A percentile compares a stretch with the other conserved stretches of the same genome.
These are phyloP conservation scores for Aeschynomene evenia DNA, from an alignment of 306 rosid genomes.

Conservation along the genomic window DNA sequence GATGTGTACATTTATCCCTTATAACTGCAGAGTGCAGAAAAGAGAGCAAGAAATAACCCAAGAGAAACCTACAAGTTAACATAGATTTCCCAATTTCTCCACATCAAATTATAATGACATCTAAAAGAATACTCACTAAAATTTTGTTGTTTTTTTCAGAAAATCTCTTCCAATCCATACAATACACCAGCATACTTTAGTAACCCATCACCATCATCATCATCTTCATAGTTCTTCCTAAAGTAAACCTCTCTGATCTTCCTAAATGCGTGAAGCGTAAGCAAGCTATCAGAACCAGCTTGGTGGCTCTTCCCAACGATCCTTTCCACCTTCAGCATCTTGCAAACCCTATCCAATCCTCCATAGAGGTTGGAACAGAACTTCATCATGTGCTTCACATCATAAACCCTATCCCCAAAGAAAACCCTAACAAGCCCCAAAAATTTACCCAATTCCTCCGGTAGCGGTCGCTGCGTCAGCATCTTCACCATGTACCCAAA, in stretches of 20 bases:
- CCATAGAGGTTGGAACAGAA: slow-evolving; percentile 50
- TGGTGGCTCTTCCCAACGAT: slow-evolving; percentile 56
- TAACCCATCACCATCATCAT: slow-evolving; percentile 30
- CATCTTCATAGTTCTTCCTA: background rate
- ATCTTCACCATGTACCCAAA: slow-evolving; percentile 68
- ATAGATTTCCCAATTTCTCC: background rate
- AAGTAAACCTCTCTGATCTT: slow-evolving; percentile 46
- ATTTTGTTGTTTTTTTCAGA: slow-evolving; percentile 14
- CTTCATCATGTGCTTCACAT: slow-evolving; percentile 61
- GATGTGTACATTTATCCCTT: slow-evolving; percentile 35
- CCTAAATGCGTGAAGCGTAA: slow-evolving; percentile 53
- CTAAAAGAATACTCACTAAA: background rate
- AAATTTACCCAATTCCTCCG: slow-evolving; percentile 40
- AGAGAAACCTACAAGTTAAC: slow-evolving; percentile 18
- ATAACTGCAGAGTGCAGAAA: background rate
- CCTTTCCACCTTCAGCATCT: slow-evolving; percentile 42
- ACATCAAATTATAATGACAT: no score
- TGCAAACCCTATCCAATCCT: slow-evolving; percentile 55
- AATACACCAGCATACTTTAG: slow-evolving; percentile 53
- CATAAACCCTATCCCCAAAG: slow-evolving; percentile 58
- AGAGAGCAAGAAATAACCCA: background rate
- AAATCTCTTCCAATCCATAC: slow-evolving; percentile 51
- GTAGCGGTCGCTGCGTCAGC: slow-evolving; percentile 47
- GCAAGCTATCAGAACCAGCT: slow-evolving; percentile 77
- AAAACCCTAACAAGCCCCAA: slow-evolving; percentile 39